Conservation (phyloP, 1,284 basidiomycete species). For the Fomitopsis pinicola region DNA sequence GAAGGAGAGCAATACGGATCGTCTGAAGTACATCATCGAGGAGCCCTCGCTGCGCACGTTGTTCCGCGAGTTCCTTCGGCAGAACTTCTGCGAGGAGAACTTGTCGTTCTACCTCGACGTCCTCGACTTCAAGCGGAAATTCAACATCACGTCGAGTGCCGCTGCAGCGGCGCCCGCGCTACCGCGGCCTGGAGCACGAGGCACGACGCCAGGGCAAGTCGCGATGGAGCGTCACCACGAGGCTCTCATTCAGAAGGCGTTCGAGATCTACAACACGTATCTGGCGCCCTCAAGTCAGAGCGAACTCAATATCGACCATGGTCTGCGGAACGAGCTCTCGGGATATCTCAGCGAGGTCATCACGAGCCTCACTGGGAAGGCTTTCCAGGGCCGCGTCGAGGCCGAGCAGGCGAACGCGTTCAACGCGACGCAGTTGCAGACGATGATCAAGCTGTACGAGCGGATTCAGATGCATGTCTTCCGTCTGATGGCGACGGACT, state of each 20-base stretch:
- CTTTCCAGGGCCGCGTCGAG: constrained; percentile 74
- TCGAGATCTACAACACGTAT: constrained; percentile 93
- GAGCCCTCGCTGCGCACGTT: constrained; percentile 86
- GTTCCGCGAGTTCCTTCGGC: constrained; percentile 92
- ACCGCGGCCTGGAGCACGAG: constrained; percentile 35
- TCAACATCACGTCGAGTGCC: constrained; percentile 92
- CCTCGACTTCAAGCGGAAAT: constrained; percentile 94
- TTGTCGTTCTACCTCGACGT: constrained; percentile 97
- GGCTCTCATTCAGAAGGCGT: constrained; percentile 90
- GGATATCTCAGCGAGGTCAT: constrained; percentile 90
- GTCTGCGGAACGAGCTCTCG: constrained; percentile 89
- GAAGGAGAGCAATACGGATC: constrained; percentile 89
- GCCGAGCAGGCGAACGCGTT: constrained; percentile 72
- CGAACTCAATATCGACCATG: constrained; percentile 98
- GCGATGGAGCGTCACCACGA: constrained; percentile 99
- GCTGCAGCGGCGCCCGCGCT: constrained; percentile 50
- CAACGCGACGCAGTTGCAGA: constrained; percentile 93
- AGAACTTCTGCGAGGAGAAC: constrained; percentile 98
- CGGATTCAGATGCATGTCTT: constrained; percentile 97
- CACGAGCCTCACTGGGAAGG: constrained; percentile 68
- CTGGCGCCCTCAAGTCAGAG: constrained; percentile 92
- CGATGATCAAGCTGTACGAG: constrained; percentile 91
- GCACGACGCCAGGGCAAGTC: constrained; percentile 65
- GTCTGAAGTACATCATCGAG: constrained; percentile 89
- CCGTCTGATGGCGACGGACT: constrained; percentile 96